phyloP scores from a whole-genome alignment of 371 early-diverging fungal genomes.

The Chytridium lagenaria region DNA sequence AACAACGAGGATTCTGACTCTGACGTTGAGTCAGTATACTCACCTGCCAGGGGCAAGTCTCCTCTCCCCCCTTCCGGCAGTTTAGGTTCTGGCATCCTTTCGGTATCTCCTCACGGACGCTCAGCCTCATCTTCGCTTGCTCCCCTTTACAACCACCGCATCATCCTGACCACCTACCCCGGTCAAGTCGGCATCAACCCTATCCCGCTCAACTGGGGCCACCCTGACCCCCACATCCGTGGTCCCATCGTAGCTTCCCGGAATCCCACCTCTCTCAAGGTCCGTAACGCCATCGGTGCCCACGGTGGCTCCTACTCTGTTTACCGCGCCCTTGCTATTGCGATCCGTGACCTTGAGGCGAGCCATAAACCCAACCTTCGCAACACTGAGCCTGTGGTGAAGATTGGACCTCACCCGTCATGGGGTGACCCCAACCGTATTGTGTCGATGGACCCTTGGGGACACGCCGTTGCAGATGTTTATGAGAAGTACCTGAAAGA shows the following conservation, averaged over 20 bases:
- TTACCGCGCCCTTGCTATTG: constrained; percentile 91
- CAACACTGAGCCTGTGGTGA: constrained; percentile 86
- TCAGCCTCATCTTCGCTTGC: constrained; percentile 11
- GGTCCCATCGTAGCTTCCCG: constrained; percentile 92
- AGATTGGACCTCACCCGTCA: constrained; percentile 81
- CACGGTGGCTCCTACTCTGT: constrained; percentile 94
- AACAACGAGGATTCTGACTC: constrained; percentile 21
- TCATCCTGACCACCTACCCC: constrained; percentile 78
- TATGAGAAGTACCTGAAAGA: constrained; percentile 69
- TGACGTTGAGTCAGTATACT: constrained; percentile 25
- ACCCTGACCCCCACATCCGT: constrained; percentile 70
- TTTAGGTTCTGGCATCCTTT: not conserved
- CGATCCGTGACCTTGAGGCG: constrained; percentile 85
- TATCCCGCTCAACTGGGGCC: constrained; percentile 84
- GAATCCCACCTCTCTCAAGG: constrained; percentile 75
- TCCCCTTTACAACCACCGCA: constrained; percentile 54
- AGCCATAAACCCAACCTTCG: constrained; percentile 86
- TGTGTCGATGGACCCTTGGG: constrained; percentile 94
- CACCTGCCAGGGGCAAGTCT: constrained; percentile 10
- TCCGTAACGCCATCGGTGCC: constrained; percentile 92
- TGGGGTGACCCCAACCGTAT: constrained; percentile 92
- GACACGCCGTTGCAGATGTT: constrained; percentile 74
- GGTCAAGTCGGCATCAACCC: constrained; percentile 87
- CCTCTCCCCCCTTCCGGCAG: constrained; percentile 9
- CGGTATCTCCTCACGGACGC: not conserved